Percentiles rank a stretch among this genome's conserved stretches.
Conservation (phyloP, 768 basidiomycete species). For the Leccinum variicolor region DNA sequence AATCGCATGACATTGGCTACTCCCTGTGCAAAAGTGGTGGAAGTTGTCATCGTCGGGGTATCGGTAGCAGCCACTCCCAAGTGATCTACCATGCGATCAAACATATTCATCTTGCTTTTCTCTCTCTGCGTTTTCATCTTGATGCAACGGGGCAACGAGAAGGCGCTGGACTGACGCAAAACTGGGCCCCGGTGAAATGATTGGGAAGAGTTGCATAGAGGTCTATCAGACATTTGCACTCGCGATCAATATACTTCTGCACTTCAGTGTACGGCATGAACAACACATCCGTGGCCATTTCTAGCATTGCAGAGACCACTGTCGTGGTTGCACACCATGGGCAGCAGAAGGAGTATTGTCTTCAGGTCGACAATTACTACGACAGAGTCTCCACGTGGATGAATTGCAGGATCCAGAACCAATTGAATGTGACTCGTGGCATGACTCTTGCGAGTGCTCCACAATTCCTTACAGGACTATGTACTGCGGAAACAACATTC, state of each 20-base stretch:
- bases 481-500: no score
- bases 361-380: no score
- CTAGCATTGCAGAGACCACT: slow-evolving; percentile 77
- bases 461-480: no score
- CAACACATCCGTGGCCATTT: slow-evolving; percentile 94
- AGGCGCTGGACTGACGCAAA: slow-evolving; percentile 58
- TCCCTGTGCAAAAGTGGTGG: slow-evolving; percentile 76
- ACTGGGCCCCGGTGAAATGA: slow-evolving; percentile 63
- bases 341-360: slow-evolving; percentile 38
- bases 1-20: slow-evolving; percentile 88
- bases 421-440: no score
- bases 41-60: slow-evolving; percentile 53
- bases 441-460: no score
- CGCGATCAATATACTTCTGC: slow-evolving; percentile 85
- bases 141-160: neutral
- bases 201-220: slow-evolving; percentile 72
- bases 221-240: slow-evolving; percentile 77
- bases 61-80: slow-evolving; percentile 72
- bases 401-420: no score
- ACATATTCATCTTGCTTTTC: slow-evolving; percentile 66
- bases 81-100: slow-evolving; percentile 89
- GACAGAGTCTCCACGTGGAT: no score
- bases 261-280: slow-evolving; percentile 94
- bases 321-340: slow-evolving; percentile 38
- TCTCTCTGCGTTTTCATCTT: slow-evolving; percentile 58